Base-by-base conservation (phyloP, 129 eudicot species). In the Erigeron canadensis region DNA sequence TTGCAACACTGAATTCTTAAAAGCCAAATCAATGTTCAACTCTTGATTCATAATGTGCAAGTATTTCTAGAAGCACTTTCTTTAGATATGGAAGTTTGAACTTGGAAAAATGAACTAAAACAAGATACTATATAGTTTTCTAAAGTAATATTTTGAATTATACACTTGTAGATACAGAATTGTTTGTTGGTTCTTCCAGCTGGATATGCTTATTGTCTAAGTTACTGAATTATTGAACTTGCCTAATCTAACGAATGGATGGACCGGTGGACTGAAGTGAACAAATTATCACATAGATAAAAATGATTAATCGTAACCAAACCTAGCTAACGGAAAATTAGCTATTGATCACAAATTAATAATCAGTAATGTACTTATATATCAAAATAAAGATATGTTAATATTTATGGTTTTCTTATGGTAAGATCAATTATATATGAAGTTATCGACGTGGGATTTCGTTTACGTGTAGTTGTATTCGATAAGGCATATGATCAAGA, bases 401-500 rank as follows among this genome's bases (percentile, higher is more conserved):
- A n/a, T n/a, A n/a, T n/a, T n/a, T n/a, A n/a, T n/a, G n/a, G n/a
- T n/a, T n/a, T n/a, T n/a, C n/a, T n/a, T n/a, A n/a, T n/a, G n/a
- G n/a, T n/a, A n/a, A n/a, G n/a, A n/a, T n/a, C n/a, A n/a, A n/a
- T n/a, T n/a, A n/a, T n/a, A n/a, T n/a, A n/a, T n/a, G n/a, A n/a
- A n/a, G n/a, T n/a, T n/a, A n/a, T n/a, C n/a, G n/a, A n/a, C n/a
- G 6, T n/a, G 19, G 56, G 3, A 12, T 50, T 50, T 50, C 19
- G 7, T n/a, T 50, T 4, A 50, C 17, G 17, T 50, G 12, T 50
- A 50, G 56, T n/a, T 18, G 13, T 50, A 50, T 28, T 28, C 34
- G 34, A 28, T 2, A 3, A 28, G 34, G 34, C 69, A 79, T 58
- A 72, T 63, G 73, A 78, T 55, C 74, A 69, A 69, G 74, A 69